Conservation (phyloP, 352 stramenopile genomes). For the Phytophthora constricta region DNA sequence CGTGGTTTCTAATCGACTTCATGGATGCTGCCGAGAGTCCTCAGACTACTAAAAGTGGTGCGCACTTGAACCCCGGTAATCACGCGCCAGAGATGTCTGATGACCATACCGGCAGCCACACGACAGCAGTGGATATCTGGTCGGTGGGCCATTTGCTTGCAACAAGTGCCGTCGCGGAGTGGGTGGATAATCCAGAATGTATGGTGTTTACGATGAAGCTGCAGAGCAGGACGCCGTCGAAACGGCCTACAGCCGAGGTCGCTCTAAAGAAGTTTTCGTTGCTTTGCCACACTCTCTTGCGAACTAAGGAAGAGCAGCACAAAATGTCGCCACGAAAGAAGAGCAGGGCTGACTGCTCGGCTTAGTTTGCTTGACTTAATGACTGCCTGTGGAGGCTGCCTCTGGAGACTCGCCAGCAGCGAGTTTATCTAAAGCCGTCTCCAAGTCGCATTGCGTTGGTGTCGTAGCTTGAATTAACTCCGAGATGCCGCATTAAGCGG, state of each 20-base stretch:
- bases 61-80: background rate
- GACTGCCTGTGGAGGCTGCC: too few species aligned
- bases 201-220: background rate
- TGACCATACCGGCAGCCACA: background rate
- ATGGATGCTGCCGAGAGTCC: constrained; percentile 11
- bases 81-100: constrained; percentile 3
- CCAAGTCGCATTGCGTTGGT: too few species aligned
- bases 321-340: too few species aligned
- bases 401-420: too few species aligned
- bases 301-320: too few species aligned
- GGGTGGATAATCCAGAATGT: background rate
- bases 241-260: background rate
- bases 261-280: background rate
- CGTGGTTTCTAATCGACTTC: constrained; percentile 25
- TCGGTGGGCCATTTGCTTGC: background rate
- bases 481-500: too few species aligned
- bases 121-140: constrained; percentile 14
- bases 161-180: background rate
- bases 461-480: too few species aligned
- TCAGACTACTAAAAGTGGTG: background rate
- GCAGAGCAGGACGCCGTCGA: background rate
- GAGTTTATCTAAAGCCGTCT: too few species aligned
- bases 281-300: background rate
- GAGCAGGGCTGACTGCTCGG: too few species aligned
- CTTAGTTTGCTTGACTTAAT: too few species aligned